Percentiles rank a stretch among this genome's conserved stretches.
Evolutionary conservation across 495 filamentous ascomycete genomes (phyloP).

Genomic region (Podospora appendiculata): DNA sequence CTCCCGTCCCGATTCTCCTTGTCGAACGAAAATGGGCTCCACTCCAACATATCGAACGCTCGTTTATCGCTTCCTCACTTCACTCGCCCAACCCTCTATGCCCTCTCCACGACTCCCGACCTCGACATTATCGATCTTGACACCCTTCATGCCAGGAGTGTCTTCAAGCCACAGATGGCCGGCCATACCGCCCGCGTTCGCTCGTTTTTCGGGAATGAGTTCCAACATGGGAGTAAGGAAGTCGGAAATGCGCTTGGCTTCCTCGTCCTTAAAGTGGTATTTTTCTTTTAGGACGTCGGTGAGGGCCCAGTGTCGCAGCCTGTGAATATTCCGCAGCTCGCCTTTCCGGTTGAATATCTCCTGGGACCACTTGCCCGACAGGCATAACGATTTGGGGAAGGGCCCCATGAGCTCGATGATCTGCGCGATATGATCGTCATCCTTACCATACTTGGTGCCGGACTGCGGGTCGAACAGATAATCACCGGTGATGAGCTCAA

Average conservation of each 20-base stretch:
- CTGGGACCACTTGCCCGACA: conserved; percentile 93
- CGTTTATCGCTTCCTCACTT: conserved; percentile 74
- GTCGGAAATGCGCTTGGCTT: conserved; percentile 69
- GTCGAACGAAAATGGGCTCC: no score
- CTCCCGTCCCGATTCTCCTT: no score
- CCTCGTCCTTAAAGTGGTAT: conserved; percentile 82
- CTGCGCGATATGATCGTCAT: conserved; percentile 98
- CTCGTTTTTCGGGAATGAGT: conserved; percentile 73
- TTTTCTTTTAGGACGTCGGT: conserved; percentile 93
- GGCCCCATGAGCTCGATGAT: conserved; percentile 95
- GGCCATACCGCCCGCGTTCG: conserved; percentile 94
- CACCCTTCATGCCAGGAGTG: conserved; percentile 77
- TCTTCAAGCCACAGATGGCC: conserved; percentile 72
- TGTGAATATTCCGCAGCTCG: conserved; percentile 95
- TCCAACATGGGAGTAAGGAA: conserved; percentile 93
- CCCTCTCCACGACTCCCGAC: conserved; percentile 84
- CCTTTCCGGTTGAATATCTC: conserved; percentile 99
- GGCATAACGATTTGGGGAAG: conserved; percentile 85
- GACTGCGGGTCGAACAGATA: conserved; percentile 99
- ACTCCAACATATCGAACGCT: no score
- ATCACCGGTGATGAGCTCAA: conserved; percentile 96
- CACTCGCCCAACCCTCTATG: conserved; percentile 90
- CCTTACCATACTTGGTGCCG: conserved; percentile 98
- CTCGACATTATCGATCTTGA: conserved; percentile 59
- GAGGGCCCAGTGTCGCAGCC: conserved; percentile 92